Conservation (phyloP, 2,329 filamentous ascomycete species). For the Aspergillus bombycis region DNA sequence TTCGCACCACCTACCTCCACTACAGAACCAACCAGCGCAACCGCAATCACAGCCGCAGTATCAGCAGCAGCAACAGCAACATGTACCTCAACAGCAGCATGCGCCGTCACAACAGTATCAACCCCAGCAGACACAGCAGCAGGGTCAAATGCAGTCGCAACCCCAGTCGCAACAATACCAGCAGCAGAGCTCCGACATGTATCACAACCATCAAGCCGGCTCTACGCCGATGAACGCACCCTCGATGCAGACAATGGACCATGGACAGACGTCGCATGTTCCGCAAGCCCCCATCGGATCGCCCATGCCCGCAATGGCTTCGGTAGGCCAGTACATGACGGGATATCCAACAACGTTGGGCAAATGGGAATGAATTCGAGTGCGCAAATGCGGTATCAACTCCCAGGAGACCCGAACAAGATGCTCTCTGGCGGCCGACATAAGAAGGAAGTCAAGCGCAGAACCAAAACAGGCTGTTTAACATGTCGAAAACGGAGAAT, state of each 20-base stretch:
- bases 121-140: slow-evolving; percentile 28
- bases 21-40: slow-evolving; percentile 25
- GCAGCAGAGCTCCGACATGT: slow-evolving; percentile 38
- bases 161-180: slow-evolving; percentile 32
- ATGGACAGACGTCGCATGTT: slow-evolving; percentile 36
- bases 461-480: slow-evolving; percentile 74
- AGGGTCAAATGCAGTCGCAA: slow-evolving; percentile 42
- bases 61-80: slow-evolving; percentile 21
- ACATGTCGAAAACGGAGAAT: slow-evolving; percentile 69
- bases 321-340: slow-evolving; percentile 60
- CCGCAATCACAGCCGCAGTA: slow-evolving; percentile 17
- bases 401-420: slow-evolving; percentile 53
- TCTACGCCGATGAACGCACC: slow-evolving; percentile 24
- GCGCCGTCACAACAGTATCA: slow-evolving; percentile 15
- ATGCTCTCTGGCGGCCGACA: slow-evolving; percentile 66
- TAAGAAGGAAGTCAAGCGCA: slow-evolving; percentile 73
- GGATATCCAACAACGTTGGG: slow-evolving; percentile 38
- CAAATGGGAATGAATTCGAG: slow-evolving; percentile 45
- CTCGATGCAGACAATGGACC: slow-evolving; percentile 24
- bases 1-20: slow-evolving; percentile 29
- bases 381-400: slow-evolving; percentile 56
- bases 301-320: slow-evolving; percentile 56
- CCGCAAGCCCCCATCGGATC: slow-evolving; percentile 53
- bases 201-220: slow-evolving; percentile 30
- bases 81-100: slow-evolving; percentile 1